Evolutionary conservation across 2,329 filamentous ascomycete species (phyloP), one percentile per base, ranked within the genome.

Genomic region (Botryotinia calthae): DNA sequence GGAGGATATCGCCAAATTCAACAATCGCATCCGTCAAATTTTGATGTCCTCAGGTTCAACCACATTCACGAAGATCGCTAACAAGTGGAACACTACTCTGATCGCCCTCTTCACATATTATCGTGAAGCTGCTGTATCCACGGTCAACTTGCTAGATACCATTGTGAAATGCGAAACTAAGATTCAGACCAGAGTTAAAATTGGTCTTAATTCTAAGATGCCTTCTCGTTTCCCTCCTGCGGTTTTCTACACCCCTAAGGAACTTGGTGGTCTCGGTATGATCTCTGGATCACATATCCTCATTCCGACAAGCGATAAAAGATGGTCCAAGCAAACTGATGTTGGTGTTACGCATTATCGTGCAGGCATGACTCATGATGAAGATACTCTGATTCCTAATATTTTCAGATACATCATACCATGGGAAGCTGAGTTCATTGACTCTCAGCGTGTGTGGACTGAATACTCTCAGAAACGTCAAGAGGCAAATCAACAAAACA

Each of bases 91-190:
- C 83, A 99, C 96, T 0, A 96, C 94, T 1, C 84, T 99, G 77
- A 99, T 99, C 79, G 95, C 96, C 0, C 88, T 99, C 40, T 99
- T 99, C 84, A 98, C 96, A 0, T 99, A 99, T 83, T 99, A 99
- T 81, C 93, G 96, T 81, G 96, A 99, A 81, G 96, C 96, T 65
- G 96, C 96, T 25, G 95, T 98, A 1, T 97, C 95, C 0, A 99
- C 97, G 0, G 93, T 98, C 74, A 93, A 94, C 75, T 86, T 99
- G 7, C 87, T 99, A 4, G 96, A 99, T 81, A 98, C 95, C 0
- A 99, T 99, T 78, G 96, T 99, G 81, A 99, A 99, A 84, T 99
- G 96, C 78, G 96, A 99, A 83, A 99, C 97, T 22, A 99, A 99
- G 86, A 99, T 99, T 71, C 96, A 99, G 84, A 99, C 96, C 7